Evolutionary conservation across 208 protist species (phyloP).

Genomic region (Tetramitus jugosus): DNA sequence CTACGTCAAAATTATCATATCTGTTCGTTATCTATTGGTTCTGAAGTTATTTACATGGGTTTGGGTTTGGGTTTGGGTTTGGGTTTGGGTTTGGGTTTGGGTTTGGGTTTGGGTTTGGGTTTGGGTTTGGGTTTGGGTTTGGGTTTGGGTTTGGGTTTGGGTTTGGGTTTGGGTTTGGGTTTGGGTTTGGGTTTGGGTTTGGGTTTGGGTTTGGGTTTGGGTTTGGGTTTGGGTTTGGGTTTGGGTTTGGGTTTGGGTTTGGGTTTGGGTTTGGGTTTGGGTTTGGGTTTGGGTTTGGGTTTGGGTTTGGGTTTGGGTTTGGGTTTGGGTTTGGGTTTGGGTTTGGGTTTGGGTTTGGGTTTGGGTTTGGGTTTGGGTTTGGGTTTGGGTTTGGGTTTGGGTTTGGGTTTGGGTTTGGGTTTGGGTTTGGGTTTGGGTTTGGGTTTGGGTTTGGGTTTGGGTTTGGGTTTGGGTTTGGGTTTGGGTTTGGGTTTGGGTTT

Average conservation of each 20-base stretch:
- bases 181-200: slow-evolving; percentile 27
- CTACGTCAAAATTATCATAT: too few relatives aligned
- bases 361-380: slow-evolving; percentile 20
- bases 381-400: slow-evolving; percentile 17
- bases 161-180: slow-evolving; percentile 30
- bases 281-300: slow-evolving; percentile 17
- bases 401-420: slow-evolving; percentile 17
- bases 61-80: slow-evolving; percentile 33
- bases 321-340: slow-evolving; percentile 17
- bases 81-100: slow-evolving; percentile 33
- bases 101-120: slow-evolving; percentile 33
- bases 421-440: slow-evolving; percentile 20
- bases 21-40: too few relatives aligned
- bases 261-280: slow-evolving; percentile 17
- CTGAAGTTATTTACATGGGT: too few relatives aligned
- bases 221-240: slow-evolving; percentile 17
- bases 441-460: slow-evolving; percentile 17
- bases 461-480: slow-evolving; percentile 17
- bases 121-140: slow-evolving; percentile 34
- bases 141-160: slow-evolving; percentile 33
- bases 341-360: slow-evolving; percentile 17
- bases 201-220: slow-evolving; percentile 17
- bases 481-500: slow-evolving; percentile 20
- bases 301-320: slow-evolving; percentile 20
- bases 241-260: slow-evolving; percentile 20